Evolutionary conservation across 352 stramenopile genomes (phyloP), one percentile per base, ranked within the genome.

Genomic region (Aphanomyces astaci): DNA sequence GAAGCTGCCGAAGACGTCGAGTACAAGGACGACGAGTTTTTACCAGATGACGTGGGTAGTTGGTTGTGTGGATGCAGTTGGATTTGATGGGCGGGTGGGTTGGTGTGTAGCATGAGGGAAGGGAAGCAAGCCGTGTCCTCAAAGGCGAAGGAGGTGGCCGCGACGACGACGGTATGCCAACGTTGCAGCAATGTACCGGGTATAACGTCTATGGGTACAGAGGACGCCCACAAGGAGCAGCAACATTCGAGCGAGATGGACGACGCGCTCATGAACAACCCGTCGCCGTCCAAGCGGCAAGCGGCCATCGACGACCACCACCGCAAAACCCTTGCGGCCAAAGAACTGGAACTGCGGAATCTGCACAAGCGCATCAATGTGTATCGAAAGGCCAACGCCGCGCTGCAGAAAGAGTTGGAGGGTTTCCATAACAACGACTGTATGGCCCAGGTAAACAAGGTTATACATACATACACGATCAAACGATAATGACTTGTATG

Each of bases 301-400:
- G 48, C 48, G 10, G 48, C 48, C n/a, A 55, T 55, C 48, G 27
- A 55, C 27, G 48, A 55, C 0, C 48, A 55, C 27, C 60, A 11
- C 3, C 39, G 54, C 10, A 4, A 59, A 28, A 39, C 28, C 2
- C 10, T 62, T 7, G 9, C 60, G 19, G 45, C 46, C 28, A 67
- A 67, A 24, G 60, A 67, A 39, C 13, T 11, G 1, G 39, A 67
- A 25, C 30, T 67, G 24, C 43, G 45, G 15, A 17, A 28, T 36
- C 28, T 67, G 10, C 28, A 67, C 5, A 67, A 67, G 40, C 55
- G 52, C 19, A 67, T 67, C 27, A 31, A 17, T 57, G 39, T 67
- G 22, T 67, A 67, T 39, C 43, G 48, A 2, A 67, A 67, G 25
- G 60, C 60, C 24, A 67, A 67, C 19, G 60, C 36, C 9, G 45